Evolutionary conservation across 441 rosid species (phyloP).

Genomic region (Gossypium gossypioides): DNA sequence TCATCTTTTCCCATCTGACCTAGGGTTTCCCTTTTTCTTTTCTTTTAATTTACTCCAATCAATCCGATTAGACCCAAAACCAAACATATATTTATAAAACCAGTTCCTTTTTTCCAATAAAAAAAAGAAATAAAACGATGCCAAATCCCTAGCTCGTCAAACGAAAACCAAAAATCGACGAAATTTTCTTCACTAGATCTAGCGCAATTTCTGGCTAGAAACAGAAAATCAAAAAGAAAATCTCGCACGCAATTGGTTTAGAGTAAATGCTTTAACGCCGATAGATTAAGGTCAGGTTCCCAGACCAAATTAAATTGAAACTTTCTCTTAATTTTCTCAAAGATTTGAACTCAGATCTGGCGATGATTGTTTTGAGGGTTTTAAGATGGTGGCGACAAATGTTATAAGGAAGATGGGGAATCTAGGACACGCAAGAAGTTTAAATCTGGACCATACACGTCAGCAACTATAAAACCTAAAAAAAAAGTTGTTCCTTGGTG

Average conservation of each 20-base stretch:
- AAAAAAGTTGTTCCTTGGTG: not conserved
- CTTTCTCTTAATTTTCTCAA: not conserved
- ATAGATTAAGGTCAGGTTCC: slow-evolving; percentile 7
- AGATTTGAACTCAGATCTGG: slow-evolving; percentile 25
- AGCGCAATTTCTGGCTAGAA: not conserved
- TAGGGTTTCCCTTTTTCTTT: slow-evolving; percentile 22
- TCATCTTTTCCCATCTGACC: slow-evolving; percentile 42
- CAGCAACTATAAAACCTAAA: slow-evolving; percentile 33
- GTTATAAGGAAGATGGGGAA: slow-evolving; percentile 20
- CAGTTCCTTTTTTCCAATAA: not conserved
- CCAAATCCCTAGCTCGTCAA: not conserved
- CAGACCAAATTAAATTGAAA: not conserved
- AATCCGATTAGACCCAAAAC: slow-evolving; percentile 25
- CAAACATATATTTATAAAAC: slow-evolving; percentile 9
- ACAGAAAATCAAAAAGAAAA: not conserved
- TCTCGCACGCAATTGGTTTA: slow-evolving; percentile 14
- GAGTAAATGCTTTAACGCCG: slow-evolving; percentile 17
- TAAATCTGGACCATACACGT: slow-evolving; percentile 80
- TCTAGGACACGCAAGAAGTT: slow-evolving; percentile 16
- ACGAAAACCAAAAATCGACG: not conserved
- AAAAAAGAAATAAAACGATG: not conserved
- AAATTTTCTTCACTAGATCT: slow-evolving; percentile 15
- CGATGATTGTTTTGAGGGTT: not conserved
- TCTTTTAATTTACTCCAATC: not conserved
- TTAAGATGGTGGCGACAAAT: not conserved